phyloP scores from a whole-genome alignment of 1,284 basidiomycete genomes.

The Malassezia arunalokei region DNA sequence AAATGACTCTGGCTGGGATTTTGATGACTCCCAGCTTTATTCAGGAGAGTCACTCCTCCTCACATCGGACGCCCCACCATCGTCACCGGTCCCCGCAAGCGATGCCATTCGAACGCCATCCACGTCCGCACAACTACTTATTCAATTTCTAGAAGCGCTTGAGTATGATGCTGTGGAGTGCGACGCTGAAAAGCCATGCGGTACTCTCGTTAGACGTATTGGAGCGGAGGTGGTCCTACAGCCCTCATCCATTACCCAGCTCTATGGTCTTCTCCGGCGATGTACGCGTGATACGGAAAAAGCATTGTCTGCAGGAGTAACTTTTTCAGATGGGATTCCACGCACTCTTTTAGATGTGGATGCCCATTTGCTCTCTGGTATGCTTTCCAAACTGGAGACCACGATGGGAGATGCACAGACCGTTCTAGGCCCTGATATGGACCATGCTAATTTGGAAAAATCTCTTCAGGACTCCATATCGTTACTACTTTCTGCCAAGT shows the following conservation, averaged over 20 bases:
- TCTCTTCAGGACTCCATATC: conserved; percentile 15
- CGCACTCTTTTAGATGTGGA: conserved; percentile 12
- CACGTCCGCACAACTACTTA: background rate
- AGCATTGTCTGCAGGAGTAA: background rate
- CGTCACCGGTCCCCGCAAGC: background rate
- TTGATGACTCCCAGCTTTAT: conserved; percentile 14
- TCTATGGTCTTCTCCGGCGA: conserved; percentile 3
- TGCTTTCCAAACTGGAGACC: conserved; percentile 24
- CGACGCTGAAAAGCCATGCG: background rate
- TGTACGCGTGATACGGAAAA: conserved; percentile 8
- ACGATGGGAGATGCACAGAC: conserved; percentile 5
- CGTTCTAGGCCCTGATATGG: background rate
- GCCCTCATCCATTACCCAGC: background rate
- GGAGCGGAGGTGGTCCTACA: conserved; percentile 1
- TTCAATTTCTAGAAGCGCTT: background rate
- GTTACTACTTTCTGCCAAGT: conserved; percentile 62
- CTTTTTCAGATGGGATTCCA: background rate
- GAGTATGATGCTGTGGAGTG: background rate
- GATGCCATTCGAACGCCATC: background rate
- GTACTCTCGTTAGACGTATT: background rate
- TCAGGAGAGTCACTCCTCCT: conserved; percentile 11
- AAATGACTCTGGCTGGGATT: conserved; percentile 9
- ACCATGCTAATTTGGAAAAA: background rate
- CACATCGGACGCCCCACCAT: conserved; percentile 1
- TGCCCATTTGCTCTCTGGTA: conserved; percentile 13